Evolutionary conservation across 495 filamentous ascomycete species (phyloP), one percentile per base, ranked within the genome.

Genomic region (Xylaria sp.): DNA sequence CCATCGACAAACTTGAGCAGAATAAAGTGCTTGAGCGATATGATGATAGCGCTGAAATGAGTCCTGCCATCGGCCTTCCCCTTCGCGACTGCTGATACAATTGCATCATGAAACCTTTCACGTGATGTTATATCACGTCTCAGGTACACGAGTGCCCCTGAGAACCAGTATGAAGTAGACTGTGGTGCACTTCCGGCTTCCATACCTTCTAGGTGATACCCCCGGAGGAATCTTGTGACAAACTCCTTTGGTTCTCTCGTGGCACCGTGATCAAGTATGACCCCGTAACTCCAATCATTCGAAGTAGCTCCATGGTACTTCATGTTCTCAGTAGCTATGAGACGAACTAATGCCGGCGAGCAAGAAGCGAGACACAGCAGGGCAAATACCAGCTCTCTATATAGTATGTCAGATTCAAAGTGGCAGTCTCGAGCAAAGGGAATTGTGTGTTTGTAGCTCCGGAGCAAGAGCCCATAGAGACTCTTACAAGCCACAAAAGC

Each of bases 1-100:
- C 61, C 61, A 48, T 64, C 17, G 6, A 26, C 7, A n/a, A 64
- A 64, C 61, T 48, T 64, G 26, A 64, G 61, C 17, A 64, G 61
- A n/a, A 64, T 12, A 17, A 64, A 64, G 43, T 64, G 43, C 26
- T 64, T 35, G 5, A 64, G 26, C 9, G 61, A 64, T 64, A 64
- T n/a, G 26, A 64, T 48, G 29, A 64, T 21, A 15, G 61, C 61
- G 50, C 21, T 31, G 43, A 64, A 64, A 33, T 64, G 41, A 6
- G 43, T 50, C 0, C 31, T 41, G 2, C 43, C 61, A 35, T 64
- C 61, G 21, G 61, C 61, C 15, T 64, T 64, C 14, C 61, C 61
- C 29, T 33, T 33, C 5, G 35, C 26, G 26, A 64, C 43, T 33
- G 43, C 61, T n/a, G 61, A 48, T 50, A 64, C 26, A 48, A 64